Evolutionary conservation across 371 early-diverging fungal genomes (phyloP).

Genomic region (Smittium culicis): DNA sequence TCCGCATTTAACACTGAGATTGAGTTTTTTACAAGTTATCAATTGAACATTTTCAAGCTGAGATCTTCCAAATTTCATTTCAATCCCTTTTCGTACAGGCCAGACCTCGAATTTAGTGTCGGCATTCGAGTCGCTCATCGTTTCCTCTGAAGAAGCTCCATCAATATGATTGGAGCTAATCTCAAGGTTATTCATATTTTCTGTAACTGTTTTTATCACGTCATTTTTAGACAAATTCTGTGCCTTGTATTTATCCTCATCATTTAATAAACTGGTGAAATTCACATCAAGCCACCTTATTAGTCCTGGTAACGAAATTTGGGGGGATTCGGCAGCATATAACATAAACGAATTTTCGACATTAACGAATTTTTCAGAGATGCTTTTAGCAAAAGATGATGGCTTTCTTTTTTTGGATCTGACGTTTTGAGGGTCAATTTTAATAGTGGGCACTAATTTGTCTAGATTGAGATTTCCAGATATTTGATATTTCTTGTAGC

Average conservation of each 20-base stretch:
- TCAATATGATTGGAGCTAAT: too few species aligned
- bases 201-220: background rate
- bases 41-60: conserved; percentile 46
- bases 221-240: background rate
- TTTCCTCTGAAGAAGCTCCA: too few species aligned
- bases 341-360: background rate
- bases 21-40: conserved; percentile 42
- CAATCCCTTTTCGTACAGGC: conserved; percentile 42
- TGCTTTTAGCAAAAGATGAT: background rate
- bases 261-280: conserved; percentile 10
- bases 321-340: background rate
- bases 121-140: background rate
- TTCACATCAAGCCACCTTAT: conserved; percentile 32
- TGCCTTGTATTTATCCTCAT: background rate
- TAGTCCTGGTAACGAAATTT: conserved; percentile 21
- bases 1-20: conserved; percentile 48
- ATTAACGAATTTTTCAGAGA: background rate
- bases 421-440: background rate
- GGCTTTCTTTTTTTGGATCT: background rate
- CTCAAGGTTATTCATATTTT: too few species aligned
- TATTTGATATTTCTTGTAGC: background rate
- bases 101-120: conserved; percentile 7
- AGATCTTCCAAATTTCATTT: conserved; percentile 47
- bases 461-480: background rate
- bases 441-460: background rate